Evolutionary conservation across 78 protist species (phyloP).

Genomic region (Neovahlkampfia damariscottae): DNA sequence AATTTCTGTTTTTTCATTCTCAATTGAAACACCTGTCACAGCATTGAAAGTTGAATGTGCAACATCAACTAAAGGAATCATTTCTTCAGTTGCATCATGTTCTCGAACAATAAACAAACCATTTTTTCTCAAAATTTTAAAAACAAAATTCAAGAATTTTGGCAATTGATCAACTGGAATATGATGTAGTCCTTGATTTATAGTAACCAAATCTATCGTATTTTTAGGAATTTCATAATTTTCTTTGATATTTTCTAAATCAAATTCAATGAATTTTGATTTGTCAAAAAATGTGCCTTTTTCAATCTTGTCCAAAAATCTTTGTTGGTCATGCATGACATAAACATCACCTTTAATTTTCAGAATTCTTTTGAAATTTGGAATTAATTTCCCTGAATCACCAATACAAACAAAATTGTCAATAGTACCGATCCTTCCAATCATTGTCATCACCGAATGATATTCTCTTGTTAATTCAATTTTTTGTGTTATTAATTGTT

Average conservation of each 20-base stretch:
- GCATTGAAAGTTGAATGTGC: slow-evolving; percentile 42
- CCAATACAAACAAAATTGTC: slow-evolving; percentile 34
- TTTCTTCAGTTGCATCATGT: slow-evolving; percentile 11
- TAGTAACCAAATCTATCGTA: slow-evolving; percentile 28
- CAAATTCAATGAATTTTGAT: not conserved
- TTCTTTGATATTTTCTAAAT: slow-evolving; percentile 9
- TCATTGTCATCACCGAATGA: slow-evolving; percentile 4
- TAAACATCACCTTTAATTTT: slow-evolving; percentile 2
- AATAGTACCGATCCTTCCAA: slow-evolving; percentile 21
- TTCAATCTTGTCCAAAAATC: not conserved
- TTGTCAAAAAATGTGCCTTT: slow-evolving; percentile 20
- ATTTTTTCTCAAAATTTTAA: slow-evolving; percentile 26
- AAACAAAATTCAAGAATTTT: slow-evolving; percentile 9
- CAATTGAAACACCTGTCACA: slow-evolving; percentile 19
- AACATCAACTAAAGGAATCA: slow-evolving; percentile 27
- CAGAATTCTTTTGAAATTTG: slow-evolving; percentile 1
- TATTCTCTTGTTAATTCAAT: slow-evolving; percentile 15
- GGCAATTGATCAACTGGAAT: slow-evolving; percentile 15
- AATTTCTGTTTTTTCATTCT: not conserved
- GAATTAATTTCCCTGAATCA: slow-evolving; percentile 31
- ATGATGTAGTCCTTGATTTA: slow-evolving; percentile 41
- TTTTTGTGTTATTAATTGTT: slow-evolving; percentile 15
- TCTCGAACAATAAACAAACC: slow-evolving; percentile 36
- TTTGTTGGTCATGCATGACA: slow-evolving; percentile 25
- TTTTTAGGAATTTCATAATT: not conserved